Conservation (phyloP, 163 green algal genomes). For the Chlamydomonas reinhardtii region DNA sequence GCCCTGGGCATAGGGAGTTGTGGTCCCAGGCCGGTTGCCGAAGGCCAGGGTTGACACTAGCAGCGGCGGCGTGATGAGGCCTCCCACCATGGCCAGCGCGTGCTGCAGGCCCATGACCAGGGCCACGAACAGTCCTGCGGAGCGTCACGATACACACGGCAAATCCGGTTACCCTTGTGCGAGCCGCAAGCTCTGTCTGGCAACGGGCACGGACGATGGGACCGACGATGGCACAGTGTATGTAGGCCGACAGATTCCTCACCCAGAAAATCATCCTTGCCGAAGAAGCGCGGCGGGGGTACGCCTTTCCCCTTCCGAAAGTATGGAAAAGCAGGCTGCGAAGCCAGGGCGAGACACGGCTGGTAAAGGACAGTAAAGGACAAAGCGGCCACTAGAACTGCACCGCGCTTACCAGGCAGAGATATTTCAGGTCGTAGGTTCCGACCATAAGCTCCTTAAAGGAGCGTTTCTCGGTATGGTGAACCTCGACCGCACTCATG, state of each 20-base stretch:
- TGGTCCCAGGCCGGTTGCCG: neutral
- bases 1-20: constrained; percentile 13
- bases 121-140: constrained; percentile 53
- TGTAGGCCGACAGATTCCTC: too few species aligned
- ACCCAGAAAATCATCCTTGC: constrained; percentile 43
- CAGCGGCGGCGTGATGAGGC: constrained; percentile 77
- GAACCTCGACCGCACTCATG: too few species aligned
- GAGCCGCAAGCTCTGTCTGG: too few species aligned
- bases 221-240: too few species aligned
- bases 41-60: constrained; percentile 54
- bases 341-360: neutral
- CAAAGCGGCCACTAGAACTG: neutral
- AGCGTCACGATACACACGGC: too few species aligned
- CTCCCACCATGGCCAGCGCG: constrained; percentile 83
- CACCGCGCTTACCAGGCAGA: neutral
- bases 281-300: constrained; percentile 50
- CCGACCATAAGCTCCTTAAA: constrained; percentile 21
- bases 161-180: too few species aligned
- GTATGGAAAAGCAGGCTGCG: constrained; percentile 14
- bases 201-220: too few species aligned
- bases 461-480: neutral
- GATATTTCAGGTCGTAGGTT: constrained; percentile 35
- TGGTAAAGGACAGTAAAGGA: too few species aligned
- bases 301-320: constrained; percentile 1
- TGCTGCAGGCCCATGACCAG: constrained; percentile 87